These are phyloP conservation scores for Telopea speciosissima DNA, from an alignment of 177 flowering plant genomes.

Conservation along the genomic window DNA sequence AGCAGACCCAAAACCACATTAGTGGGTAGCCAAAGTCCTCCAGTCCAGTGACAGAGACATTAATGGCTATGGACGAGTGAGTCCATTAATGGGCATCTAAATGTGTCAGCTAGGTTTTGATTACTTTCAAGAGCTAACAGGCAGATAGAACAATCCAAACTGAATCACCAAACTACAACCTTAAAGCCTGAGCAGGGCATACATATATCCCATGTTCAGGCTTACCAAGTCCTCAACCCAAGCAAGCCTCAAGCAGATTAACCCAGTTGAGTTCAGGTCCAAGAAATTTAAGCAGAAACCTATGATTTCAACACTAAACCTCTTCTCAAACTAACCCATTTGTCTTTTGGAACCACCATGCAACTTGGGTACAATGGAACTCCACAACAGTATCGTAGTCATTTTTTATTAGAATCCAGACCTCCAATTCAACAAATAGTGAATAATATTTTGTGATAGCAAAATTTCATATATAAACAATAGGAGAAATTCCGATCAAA, in stretches of 20 bases:
- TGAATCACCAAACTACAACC: too few relatives aligned
- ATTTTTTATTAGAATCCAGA: neutral
- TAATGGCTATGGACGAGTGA: too few relatives aligned
- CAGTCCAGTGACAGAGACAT: too few relatives aligned
- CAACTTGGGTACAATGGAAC: neutral
- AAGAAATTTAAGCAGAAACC: too few relatives aligned
- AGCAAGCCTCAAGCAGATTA: neutral
- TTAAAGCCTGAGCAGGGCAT: neutral
- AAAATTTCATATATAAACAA: too few relatives aligned
- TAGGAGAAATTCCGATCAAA: neutral
- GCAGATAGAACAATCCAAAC: too few relatives aligned
- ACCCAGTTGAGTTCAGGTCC: neutral
- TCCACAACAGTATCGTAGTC: neutral
- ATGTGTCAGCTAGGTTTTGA: too few relatives aligned
- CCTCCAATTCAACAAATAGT: neutral
- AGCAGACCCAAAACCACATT: too few relatives aligned
- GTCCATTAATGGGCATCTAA: too few relatives aligned
- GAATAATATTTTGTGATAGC: neutral
- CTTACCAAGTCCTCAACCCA: neutral
- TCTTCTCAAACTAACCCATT: neutral
- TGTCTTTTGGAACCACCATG: neutral
- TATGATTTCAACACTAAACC: neutral
- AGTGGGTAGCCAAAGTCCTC: too few relatives aligned
- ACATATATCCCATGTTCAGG: neutral
- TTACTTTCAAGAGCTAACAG: too few relatives aligned